Evolutionary conservation across 257 asterid genomes (phyloP), one percentile per base, ranked within the genome.

Genomic region (Primulina huaijiensis): DNA sequence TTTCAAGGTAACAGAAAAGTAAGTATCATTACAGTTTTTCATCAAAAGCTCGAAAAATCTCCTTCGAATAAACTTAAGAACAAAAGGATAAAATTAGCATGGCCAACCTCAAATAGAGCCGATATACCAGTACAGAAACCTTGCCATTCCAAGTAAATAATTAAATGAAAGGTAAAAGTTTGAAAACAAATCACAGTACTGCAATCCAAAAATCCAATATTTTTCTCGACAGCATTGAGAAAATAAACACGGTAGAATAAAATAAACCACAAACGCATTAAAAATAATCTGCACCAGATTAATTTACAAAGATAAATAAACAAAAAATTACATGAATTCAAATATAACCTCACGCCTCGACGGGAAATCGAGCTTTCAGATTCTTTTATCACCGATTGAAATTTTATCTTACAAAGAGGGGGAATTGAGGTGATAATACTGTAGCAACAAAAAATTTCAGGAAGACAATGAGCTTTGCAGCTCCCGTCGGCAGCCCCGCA

Each of bases 301-400:
- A 62, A 59, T 25, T 30, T 20, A 2, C 63, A 31, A 4, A 46
- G 20, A 65, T 20, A 27, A 38, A 55, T 43, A 7, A 52, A 19
- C 17, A 20, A 33, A 52, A 59, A 69, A 29, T 38, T 21, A 62
- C 67, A 64, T 17, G 12, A 59, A 40, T 37, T 66, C 27, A 1
- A 1, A 2, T 11, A 21, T 17, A 55, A 66, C 50, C 52, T 53
- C 64, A 35, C 29, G 67, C 74, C 79, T 59, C 61, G 40, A 68
- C 55, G 46, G 71, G 19, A 65, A 30, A 37, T 62, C 55, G 68
- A 27, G 65, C 65, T 59, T 74, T 56, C 46, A 69, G 68, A 60
- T 56, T 64, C 72, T 35, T 65, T 65, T 11, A 37, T 20, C 20
- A 67, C 53, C 29, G 56, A 58, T 70, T 76, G 65, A 50, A 46